Evolutionary conservation across 257 asterid species (phyloP), one percentile per base, ranked within the genome.

Genomic region (Oldenlandia corymbosa): DNA sequence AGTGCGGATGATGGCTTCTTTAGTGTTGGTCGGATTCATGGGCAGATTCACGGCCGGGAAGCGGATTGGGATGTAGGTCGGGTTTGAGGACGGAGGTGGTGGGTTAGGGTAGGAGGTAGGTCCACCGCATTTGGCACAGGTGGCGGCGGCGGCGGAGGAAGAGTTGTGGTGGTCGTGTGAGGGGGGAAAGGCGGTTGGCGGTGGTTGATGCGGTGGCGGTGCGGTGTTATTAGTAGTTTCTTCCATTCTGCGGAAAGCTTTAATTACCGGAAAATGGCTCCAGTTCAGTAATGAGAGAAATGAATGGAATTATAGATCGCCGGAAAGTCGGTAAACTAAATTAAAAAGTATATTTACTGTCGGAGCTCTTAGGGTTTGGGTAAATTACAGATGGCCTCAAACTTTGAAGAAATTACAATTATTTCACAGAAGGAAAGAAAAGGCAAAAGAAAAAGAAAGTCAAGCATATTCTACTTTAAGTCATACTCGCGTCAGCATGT

Each of bases 21-120:
- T 76, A 64, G 82, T 73, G 82, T 84, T 86, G 64, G 90, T 67
- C 41, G 92, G 95, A 5, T 81, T 67, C 1, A 78, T 53, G 17
- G 93, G 90, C 64, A 90, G 93, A 69, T 85, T 85, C 23, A 88
- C 88, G 75, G 97, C 92, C 32, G 97, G 97, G 57, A 79, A 69
- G 26, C 92, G 95, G 79, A 90, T 90, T 41, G 97, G 97, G 73
- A 90, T 85, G 88, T 90, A 90, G 50, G 80, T 57, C 10, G 87
- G 95, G 68, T 75, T 68, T 67, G 76, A 69, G 77, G 89, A 78
- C 5, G 85, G 88, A 0, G 95, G 91, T 24, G 95, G 95, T 5
- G 89, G 79, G 5, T 78, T 49, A 30, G 87, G 87, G 72, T 55
- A 39, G 24, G 80, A 60, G 65, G 95, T 80, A 13, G 97, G 87